Base-by-base conservation (phyloP, 2,329 filamentous ascomycete genomes). In the Endoconidiophora polonica region DNA sequence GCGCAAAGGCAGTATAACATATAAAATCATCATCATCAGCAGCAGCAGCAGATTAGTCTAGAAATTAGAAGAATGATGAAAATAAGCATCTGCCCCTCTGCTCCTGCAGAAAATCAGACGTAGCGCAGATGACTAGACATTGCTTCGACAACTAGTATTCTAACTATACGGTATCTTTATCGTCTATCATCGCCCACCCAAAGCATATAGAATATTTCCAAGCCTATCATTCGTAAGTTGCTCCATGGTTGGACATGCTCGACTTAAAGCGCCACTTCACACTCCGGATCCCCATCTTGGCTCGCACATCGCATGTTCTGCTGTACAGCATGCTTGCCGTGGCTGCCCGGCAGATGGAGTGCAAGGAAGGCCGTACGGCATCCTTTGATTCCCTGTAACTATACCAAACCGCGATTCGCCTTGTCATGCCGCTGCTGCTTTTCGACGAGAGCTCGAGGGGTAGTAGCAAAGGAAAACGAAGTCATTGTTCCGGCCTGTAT, bases 231-330 rank as follows among this genome's bases (percentile, higher is more conserved):
- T 65, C 67, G 5, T 63, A 74, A 51, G 66, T 76, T 40, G 72
- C 71, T 2, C 69, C 68, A 20, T 75, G 72, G 70, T 66, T 77
- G 12, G 74, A 78, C 57, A 77, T 75, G 64, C 76, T 76, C 53
- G 74, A 78, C 56, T 67, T 65, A 24, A 62, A 68, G 23, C 66
- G 70, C 16, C 66, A 67, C 3, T 77, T 78, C 55, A 70, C 70
- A 3, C 66, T 73, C 1, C 66, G 73, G 38, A 61, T 77, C 1
- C 70, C 73, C 0, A 61, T 68, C 3, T 57, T 76, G 18, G 72
- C 72, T 2, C 68, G 66, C 26, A 61, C 61, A 14, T 68, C 68
- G 10, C 63, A 67, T 0, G 63, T 69, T 49, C 60, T 76, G 1
- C 61, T 70, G 1, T 73, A 72, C 53, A 69, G 71, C 2, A 64